These are phyloP conservation scores for Leccinellum luteum DNA, from an alignment of 768 basidiomycete genomes.

Conservation along the genomic window DNA sequence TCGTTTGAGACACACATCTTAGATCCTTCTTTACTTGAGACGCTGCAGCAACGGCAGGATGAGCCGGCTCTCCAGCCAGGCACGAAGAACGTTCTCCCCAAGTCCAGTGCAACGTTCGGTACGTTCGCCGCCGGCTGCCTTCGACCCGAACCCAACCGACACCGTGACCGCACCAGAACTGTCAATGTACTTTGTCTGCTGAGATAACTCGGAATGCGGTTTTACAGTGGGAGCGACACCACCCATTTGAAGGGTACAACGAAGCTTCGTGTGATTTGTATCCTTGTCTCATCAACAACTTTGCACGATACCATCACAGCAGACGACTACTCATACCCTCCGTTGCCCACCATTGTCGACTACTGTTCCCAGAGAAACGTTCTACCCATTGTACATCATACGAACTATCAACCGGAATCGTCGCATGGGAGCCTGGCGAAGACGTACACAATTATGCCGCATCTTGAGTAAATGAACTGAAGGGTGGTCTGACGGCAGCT, in stretches of 20 bases:
- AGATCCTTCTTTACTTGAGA: neutral
- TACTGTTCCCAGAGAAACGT: too few species aligned
- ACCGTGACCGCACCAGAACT: neutral
- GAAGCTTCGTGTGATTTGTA: neutral
- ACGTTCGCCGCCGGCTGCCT: neutral
- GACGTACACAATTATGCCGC: neutral
- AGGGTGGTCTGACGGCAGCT: neutral
- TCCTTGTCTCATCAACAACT: neutral
- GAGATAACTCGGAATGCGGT: neutral
- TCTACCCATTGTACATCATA: too few species aligned
- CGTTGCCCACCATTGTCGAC: too few species aligned
- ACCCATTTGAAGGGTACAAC: neutral
- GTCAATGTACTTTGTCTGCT: neutral
- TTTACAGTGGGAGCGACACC: neutral
- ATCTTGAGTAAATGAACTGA: neutral
- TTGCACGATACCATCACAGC: neutral
- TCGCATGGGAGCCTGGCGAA: neutral
- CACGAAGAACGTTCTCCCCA: neutral
- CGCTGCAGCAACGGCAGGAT: neutral
- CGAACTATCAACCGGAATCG: neutral
- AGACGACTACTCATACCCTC: too few species aligned
- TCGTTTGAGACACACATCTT: constrained; percentile 8
- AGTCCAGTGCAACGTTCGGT: neutral
- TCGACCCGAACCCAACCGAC: neutral
- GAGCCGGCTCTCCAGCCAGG: neutral